Conservation (phyloP, 75 land plant species). For the Pinus albicaulis region DNA sequence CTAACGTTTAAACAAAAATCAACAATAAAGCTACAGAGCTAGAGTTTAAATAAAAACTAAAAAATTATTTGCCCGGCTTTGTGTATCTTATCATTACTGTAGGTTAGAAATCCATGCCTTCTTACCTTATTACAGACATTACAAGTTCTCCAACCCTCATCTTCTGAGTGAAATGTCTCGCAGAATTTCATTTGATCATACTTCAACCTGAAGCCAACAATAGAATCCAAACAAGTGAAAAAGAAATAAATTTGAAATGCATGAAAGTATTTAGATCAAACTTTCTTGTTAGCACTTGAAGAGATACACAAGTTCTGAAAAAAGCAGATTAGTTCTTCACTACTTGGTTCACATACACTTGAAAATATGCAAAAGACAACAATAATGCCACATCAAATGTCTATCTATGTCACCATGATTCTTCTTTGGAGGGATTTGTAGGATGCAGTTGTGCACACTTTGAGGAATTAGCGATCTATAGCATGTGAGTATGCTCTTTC, state of each 20-base stretch:
- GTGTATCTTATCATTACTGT: background rate
- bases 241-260: constrained; percentile 1
- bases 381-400: background rate
- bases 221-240: background rate
- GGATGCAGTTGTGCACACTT: too few species aligned
- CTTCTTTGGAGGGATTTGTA: too few species aligned
- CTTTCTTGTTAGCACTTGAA: background rate
- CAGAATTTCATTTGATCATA: constrained; percentile 74
- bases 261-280: background rate
- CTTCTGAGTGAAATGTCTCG: constrained; percentile 69
- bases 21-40: background rate
- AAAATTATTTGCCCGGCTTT: background rate
- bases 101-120: background rate
- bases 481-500: too few species aligned
- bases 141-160: constrained; percentile 89
- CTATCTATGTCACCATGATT: too few species aligned
- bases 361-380: background rate
- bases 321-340: background rate
- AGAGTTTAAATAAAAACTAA: background rate
- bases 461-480: too few species aligned
- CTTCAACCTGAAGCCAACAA: constrained; percentile 35
- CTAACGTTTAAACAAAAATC: background rate
- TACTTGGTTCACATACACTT: background rate
- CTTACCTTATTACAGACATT: constrained; percentile 83
- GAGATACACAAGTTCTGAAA: background rate